A percentile compares a stretch with the other conserved stretches of the same genome.
Conservation (phyloP, 768 basidiomycete genomes). For the Pilatotrama ljubarskyi region DNA sequence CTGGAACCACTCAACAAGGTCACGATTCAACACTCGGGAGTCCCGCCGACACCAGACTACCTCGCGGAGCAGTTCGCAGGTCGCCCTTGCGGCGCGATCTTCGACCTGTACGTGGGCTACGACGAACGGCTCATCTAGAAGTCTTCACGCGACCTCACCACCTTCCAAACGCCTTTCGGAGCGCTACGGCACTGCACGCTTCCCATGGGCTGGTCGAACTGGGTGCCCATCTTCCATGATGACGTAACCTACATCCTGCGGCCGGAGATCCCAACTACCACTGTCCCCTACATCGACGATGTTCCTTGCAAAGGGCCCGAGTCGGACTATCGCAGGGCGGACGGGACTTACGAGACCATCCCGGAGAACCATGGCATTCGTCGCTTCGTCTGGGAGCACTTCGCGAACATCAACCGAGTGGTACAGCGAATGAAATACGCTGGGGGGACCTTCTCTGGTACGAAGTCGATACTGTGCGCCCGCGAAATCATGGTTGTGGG, state of each 20-base stretch:
- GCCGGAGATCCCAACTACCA: constrained; percentile 17
- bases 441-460: constrained; percentile 27
- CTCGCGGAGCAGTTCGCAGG: constrained; percentile 28
- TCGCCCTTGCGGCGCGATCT: constrained; percentile 14
- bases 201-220: constrained; percentile 46
- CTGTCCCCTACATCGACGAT: constrained; percentile 42
- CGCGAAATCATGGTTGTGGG: constrained; percentile 21
- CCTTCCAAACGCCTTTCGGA: constrained; percentile 42
- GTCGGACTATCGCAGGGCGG: constrained; percentile 30
- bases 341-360: constrained; percentile 38
- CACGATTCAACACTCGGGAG: too few relatives aligned
- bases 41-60: constrained; percentile 24
- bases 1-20: constrained; percentile 26
- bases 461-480: neutral
- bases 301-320: constrained; percentile 35
- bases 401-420: constrained; percentile 7
- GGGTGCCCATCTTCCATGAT: constrained; percentile 41
- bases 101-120: constrained; percentile 30
- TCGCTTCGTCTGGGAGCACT: constrained; percentile 40
- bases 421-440: constrained; percentile 32
- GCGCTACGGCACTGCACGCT: constrained; percentile 32
- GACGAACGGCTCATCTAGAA: constrained; percentile 34
- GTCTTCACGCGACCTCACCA: constrained; percentile 40
- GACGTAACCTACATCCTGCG: constrained; percentile 25
- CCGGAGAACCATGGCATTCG: constrained; percentile 38